Conservation (phyloP, 441 rosid genomes). For the Manihot esculenta region DNA sequence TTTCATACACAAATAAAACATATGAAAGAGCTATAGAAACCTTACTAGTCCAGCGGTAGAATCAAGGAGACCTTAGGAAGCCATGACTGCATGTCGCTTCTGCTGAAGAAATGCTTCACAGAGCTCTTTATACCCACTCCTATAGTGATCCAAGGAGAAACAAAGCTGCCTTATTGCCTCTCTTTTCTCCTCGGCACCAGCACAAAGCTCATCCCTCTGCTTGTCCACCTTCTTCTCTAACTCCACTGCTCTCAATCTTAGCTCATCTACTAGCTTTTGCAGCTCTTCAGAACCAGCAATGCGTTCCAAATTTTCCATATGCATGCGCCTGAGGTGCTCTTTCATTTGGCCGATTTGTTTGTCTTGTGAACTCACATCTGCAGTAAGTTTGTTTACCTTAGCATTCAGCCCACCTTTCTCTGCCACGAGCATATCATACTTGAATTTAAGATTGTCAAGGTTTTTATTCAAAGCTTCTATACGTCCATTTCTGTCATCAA, state of each 20-base stretch:
- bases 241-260: slow-evolving; percentile 41
- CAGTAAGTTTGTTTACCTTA: slow-evolving; percentile 40
- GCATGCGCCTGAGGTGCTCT: slow-evolving; percentile 35
- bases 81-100: slow-evolving; percentile 34
- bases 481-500: slow-evolving; percentile 33
- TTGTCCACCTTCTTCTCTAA: slow-evolving; percentile 56
- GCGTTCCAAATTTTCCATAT: slow-evolving; percentile 27
- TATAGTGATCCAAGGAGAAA: slow-evolving; percentile 78
- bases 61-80: slow-evolving; percentile 15
- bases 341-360: slow-evolving; percentile 40
- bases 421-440: slow-evolving; percentile 52
- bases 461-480: slow-evolving; percentile 50
- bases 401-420: slow-evolving; percentile 61
- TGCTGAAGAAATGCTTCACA: slow-evolving; percentile 42
- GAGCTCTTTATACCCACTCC: slow-evolving; percentile 63
- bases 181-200: slow-evolving; percentile 70
- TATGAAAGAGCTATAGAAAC: not conserved
- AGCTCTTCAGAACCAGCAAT: slow-evolving; percentile 31
- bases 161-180: slow-evolving; percentile 87
- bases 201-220: slow-evolving; percentile 45
- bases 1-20: not conserved
- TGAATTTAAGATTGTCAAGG: slow-evolving; percentile 45
- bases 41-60: not conserved
- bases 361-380: slow-evolving; percentile 43
- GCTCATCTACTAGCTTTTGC: slow-evolving; percentile 37